A percentile compares a stretch with the other conserved stretches of the same genome.
Conservation (phyloP, 2,329 filamentous ascomycete species). For the Phialocephala sp. region DNA sequence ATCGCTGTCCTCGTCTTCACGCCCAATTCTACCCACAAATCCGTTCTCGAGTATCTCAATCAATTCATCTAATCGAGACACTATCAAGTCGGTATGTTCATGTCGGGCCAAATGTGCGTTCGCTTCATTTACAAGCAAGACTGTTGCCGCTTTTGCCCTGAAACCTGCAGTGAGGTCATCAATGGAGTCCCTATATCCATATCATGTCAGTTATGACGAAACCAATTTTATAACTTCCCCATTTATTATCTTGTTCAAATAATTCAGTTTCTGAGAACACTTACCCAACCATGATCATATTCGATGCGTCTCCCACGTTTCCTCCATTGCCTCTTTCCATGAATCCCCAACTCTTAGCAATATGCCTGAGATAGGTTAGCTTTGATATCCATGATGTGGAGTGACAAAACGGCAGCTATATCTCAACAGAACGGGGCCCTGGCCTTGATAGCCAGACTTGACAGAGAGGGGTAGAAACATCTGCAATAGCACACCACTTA, state of each 20-base stretch:
- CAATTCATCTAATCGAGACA: constrained; percentile 76
- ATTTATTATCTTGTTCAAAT: not conserved
- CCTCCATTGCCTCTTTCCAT: constrained; percentile 46
- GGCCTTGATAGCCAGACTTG: not conserved
- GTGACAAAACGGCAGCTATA: not conserved
- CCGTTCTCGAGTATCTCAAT: constrained; percentile 76
- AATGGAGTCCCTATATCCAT: constrained; percentile 69
- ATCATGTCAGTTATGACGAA: not conserved
- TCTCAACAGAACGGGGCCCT: not conserved
- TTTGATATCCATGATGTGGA: not conserved
- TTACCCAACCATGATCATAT: constrained; percentile 52
- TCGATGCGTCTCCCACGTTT: constrained; percentile 28
- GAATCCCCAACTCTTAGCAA: constrained; percentile 78
- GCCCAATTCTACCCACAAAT: constrained; percentile 60
- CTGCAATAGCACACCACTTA: not conserved
- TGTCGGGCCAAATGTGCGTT: constrained; percentile 74
- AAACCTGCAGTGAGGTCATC: constrained; percentile 93
- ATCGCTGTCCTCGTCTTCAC: constrained; percentile 32
- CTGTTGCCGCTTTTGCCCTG: constrained; percentile 83
- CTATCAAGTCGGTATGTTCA: constrained; percentile 77
- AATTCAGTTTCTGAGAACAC: constrained; percentile 8
- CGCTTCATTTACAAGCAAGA: constrained; percentile 85
- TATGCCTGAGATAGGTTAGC: constrained; percentile 55
- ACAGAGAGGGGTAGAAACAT: not conserved
- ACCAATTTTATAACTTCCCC: not conserved